Conservation (phyloP, 2,329 filamentous ascomycete species). For the Colletotrichum sp. region DNA sequence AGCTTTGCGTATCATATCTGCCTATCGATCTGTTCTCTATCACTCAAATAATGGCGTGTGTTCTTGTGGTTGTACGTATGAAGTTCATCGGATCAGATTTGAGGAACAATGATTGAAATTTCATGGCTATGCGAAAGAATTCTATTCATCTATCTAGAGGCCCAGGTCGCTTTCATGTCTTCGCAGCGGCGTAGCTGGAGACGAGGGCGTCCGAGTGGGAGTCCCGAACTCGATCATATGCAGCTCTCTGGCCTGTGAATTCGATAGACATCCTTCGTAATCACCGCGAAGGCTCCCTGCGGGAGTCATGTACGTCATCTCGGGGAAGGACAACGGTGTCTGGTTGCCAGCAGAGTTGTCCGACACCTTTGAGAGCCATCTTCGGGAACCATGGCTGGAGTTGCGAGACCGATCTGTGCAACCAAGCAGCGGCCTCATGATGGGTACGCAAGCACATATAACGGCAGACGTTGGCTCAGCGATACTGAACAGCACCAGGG, state of each 20-base stretch:
- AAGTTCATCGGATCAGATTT: background rate
- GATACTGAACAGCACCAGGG: background rate
- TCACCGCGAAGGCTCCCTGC: background rate
- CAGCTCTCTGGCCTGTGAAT: background rate
- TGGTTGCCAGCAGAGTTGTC: background rate
- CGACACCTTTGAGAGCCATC: background rate
- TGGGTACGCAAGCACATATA: background rate
- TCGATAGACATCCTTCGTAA: background rate
- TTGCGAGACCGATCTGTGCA: background rate
- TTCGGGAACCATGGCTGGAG: background rate
- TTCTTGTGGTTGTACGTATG: background rate
- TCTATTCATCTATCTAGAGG: background rate
- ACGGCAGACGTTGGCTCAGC: background rate
- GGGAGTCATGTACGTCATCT: background rate
- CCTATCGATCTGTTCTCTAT: too few species aligned
- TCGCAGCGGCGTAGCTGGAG: background rate
- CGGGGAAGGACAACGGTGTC: background rate
- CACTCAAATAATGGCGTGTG: too few species aligned
- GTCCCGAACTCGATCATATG: background rate
- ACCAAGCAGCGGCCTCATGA: background rate
- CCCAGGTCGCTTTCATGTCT: background rate
- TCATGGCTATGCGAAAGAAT: background rate
- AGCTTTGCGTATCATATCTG: too few species aligned
- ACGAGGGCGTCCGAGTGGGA: background rate
- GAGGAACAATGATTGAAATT: background rate